These are phyloP conservation scores for Dinochytrium kinnereticum DNA, from an alignment of 371 early-diverging fungal species.

Conservation along the genomic window DNA sequence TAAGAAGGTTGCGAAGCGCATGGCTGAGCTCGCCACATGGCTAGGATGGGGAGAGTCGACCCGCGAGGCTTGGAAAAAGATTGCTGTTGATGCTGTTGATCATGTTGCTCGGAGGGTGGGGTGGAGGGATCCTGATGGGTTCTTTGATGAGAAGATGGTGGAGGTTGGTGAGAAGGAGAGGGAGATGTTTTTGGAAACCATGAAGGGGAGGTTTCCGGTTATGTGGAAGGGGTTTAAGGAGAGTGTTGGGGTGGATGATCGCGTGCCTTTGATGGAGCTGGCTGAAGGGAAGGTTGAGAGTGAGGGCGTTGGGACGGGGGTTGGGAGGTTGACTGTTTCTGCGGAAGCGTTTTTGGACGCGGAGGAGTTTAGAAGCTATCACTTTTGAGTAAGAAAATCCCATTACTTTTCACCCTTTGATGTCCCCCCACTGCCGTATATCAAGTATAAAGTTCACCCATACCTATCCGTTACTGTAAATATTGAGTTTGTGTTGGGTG, in stretches of 20 bases:
- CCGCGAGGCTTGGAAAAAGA: neutral
- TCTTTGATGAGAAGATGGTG: too few species aligned
- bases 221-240: conserved; percentile 4
- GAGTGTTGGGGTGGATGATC: neutral
- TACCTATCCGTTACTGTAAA: too few species aligned
- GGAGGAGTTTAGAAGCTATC: neutral
- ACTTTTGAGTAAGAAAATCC: neutral
- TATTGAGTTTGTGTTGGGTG: too few species aligned
- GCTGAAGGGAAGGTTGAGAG: neutral
- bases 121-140: neutral
- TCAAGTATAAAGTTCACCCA: too few species aligned
- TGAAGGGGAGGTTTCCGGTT: conserved; percentile 13
- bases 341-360: conserved; percentile 7
- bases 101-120: neutral
- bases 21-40: conserved; percentile 6
- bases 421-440: too few species aligned
- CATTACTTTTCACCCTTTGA: too few species aligned
- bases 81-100: neutral
- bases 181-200: neutral
- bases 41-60: neutral
- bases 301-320: neutral
- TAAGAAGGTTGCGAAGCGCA: neutral
- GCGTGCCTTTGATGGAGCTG: neutral
- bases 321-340: neutral
- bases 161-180: neutral